Evolutionary conservation across 176 grass and related monocot species (phyloP), one percentile per base, ranked within the genome.

Genomic region (Musa schizocarpa): DNA sequence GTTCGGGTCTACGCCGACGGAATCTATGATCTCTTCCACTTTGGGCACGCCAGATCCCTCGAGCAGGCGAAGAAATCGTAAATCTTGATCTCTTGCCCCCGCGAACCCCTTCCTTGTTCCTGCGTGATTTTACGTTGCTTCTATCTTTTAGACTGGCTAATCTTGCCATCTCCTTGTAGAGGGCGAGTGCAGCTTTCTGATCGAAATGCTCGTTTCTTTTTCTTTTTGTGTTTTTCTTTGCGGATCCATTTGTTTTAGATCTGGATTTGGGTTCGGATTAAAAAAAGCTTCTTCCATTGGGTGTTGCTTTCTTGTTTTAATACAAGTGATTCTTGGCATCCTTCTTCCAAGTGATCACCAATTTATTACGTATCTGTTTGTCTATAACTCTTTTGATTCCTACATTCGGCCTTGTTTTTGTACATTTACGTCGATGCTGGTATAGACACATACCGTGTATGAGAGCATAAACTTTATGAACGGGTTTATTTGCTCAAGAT

Each of bases 1-100:
- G 48, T 53, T 19, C 48, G 69, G 9, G 50, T 72, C 69, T 72
- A 72, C 69, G 69, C 69, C 50, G 69, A 72, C 50, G 69, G 69
- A 9, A 72, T 72, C 69, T 72, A 72, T 9, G 69, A 72, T 72
- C 69, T 72, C 6, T 72, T 72, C 69, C 69, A 72, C 69, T 72
- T 72, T n/a, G 69, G 69, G 9, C 69, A 72, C 50, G 69, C 69
- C 48, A 43, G 69, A 52, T 72, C 69, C 16, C 69, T 72, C 69
- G 69, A 72, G 49, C 69, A 72, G 21, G 69, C 69, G 14, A 72
- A 72, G 50, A 72, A 72, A 72, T 1, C 50, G 69, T 72, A 72
- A 22, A 20, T 68, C 65, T 48, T 12, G 65, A 68, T 43, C 13
- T 14, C 65, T 7, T 34, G 26, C 5, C 27, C 24, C 57, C 2